A percentile compares a stretch with the other conserved stretches of the same genome.
phyloP scores from a whole-genome alignment of 2,329 filamentous ascomycete genomes.

The Acrodontium crateriforme region DNA sequence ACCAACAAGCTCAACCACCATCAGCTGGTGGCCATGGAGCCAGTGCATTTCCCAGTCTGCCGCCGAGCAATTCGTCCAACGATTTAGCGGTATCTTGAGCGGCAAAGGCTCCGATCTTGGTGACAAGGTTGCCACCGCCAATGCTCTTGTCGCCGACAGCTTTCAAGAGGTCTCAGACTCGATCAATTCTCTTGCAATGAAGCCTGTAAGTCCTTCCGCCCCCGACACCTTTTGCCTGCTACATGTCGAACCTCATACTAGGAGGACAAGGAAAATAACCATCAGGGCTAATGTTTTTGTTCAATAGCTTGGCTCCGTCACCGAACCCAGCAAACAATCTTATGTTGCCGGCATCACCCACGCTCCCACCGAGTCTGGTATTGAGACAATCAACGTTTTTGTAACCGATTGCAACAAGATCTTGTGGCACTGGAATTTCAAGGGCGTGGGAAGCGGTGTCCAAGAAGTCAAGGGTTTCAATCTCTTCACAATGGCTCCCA shows the following conservation, averaged over 20 bases:
- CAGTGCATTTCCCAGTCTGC: constrained; percentile 1
- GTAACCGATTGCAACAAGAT: constrained; percentile 1
- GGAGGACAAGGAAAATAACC: too few relatives aligned
- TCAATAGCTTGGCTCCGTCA: not conserved
- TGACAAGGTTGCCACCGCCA: not conserved
- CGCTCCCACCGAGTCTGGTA: not conserved
- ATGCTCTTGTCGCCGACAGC: not conserved
- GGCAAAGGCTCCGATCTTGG: constrained; percentile 1
- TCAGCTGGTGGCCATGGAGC: too few relatives aligned
- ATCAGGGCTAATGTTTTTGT: too few relatives aligned
- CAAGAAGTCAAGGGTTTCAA: constrained; percentile 2
- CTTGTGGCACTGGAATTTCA: constrained; percentile 1
- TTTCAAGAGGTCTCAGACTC: constrained; percentile 1
- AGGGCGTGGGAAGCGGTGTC: not conserved
- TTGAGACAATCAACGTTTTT: constrained; percentile 1
- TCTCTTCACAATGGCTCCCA: constrained; percentile 1
- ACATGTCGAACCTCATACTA: too few relatives aligned
- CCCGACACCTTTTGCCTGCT: too few relatives aligned
- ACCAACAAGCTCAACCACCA: too few relatives aligned
- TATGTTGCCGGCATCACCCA: constrained; percentile 1
- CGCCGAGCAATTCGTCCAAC: constrained; percentile 1
- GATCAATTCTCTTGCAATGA: not conserved
- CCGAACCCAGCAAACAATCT: not conserved
- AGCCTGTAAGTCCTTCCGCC: constrained; percentile 1
- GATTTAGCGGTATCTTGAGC: constrained; percentile 1